phyloP scores from a whole-genome alignment of 2,329 filamentous ascomycete genomes.

The Thelonectria discophora region DNA sequence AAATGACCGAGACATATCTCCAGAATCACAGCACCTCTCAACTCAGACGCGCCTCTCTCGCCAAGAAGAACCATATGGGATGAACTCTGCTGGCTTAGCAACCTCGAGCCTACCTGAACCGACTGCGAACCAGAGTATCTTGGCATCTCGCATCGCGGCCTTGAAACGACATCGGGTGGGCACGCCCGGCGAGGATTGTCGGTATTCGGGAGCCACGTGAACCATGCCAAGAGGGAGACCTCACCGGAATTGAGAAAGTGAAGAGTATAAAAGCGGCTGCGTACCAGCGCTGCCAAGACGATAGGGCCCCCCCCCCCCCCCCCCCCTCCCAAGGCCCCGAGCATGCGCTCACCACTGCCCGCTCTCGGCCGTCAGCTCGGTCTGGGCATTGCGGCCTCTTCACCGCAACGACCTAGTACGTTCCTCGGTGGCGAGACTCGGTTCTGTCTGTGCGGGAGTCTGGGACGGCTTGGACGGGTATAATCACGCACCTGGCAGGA shows the following conservation, averaged over 20 bases:
- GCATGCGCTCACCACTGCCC: not conserved
- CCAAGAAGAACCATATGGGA: not conserved
- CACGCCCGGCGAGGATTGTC: not conserved
- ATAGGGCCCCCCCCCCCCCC: not conserved
- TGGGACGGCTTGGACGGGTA: not conserved
- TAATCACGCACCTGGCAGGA: not conserved
- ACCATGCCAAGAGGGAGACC: not conserved
- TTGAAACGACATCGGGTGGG: not conserved
- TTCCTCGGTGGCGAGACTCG: not conserved
- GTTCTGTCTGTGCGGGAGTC: not conserved
- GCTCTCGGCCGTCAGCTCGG: not conserved
- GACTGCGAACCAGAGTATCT: not conserved
- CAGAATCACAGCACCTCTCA: not conserved
- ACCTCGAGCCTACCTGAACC: not conserved
- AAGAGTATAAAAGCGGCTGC: not conserved
- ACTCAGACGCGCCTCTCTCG: not conserved
- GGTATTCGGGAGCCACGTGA: not conserved
- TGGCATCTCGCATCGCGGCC: not conserved
- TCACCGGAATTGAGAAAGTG: not conserved
- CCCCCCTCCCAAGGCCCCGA: too few species aligned
- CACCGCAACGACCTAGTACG: not conserved
- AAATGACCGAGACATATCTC: not conserved
- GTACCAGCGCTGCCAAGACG: not conserved
- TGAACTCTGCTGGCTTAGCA: not conserved
- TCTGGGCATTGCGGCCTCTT: not conserved